Conservation (phyloP, 169 alveolate species). For the Eimeria zaria region DNA sequence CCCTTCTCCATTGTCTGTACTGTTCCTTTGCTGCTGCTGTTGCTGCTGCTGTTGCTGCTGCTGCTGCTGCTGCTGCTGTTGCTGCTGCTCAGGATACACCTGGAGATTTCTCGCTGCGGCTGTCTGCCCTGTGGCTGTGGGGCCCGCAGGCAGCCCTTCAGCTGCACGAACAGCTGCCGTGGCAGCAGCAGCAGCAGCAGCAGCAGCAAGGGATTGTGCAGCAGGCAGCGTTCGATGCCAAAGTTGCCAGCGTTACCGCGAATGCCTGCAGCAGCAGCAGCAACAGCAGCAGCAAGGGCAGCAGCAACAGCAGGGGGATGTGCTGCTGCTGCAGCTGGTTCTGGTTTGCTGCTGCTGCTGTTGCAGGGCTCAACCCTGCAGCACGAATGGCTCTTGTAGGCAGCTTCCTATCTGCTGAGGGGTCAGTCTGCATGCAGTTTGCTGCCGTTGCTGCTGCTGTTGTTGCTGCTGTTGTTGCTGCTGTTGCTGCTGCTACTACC, state of each 20-base stretch:
- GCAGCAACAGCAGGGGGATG: neutral
- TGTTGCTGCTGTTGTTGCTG: neutral
- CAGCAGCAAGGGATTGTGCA: too few species aligned
- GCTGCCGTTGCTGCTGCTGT: too few species aligned
- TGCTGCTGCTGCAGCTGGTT: conserved; percentile 50
- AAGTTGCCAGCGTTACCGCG: too few species aligned
- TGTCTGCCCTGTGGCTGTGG: neutral
- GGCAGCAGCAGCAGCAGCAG: too few species aligned
- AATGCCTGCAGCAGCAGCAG: too few species aligned
- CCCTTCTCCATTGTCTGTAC: neutral
- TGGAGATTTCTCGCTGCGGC: neutral
- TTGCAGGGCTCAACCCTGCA: neutral
- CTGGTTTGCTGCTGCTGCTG: conserved; percentile 50
- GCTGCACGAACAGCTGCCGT: neutral
- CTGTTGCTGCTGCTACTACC: too few species aligned
- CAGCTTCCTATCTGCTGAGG: conserved; percentile 29
- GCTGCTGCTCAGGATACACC: neutral
- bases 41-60: conserved; percentile 27
- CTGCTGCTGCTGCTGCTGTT: too few species aligned
- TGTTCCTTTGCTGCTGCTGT: neutral
- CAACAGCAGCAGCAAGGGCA: conserved; percentile 35
- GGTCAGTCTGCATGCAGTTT: neutral
- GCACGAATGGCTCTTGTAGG: neutral
- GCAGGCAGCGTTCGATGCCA: too few species aligned
- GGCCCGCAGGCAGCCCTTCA: conserved; percentile 4